phyloP scores from a whole-genome alignment of 2,329 filamentous ascomycete genomes.

The Colletotrichum melonis region DNA sequence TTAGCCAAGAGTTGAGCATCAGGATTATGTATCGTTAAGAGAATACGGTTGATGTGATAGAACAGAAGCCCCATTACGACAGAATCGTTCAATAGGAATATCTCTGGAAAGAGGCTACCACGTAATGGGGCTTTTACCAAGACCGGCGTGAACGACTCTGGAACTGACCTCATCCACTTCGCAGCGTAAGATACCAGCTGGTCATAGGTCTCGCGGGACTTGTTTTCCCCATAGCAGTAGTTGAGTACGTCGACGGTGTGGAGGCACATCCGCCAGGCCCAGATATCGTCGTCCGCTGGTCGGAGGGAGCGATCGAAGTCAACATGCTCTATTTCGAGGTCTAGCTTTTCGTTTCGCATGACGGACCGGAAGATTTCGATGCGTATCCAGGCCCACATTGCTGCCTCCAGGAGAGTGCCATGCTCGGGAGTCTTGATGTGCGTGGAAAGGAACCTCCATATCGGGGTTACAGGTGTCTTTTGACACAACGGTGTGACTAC shows the following conservation, averaged over 20 bases:
- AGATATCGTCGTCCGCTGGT: slow-evolving; percentile 8
- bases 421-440: neutral
- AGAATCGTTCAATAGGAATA: slow-evolving; percentile 38
- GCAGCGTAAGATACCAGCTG: slow-evolving; percentile 37
- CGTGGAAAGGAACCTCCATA: slow-evolving; percentile 1
- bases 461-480: neutral
- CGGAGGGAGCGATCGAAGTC: neutral
- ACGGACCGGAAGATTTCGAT: slow-evolving; percentile 9
- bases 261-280: slow-evolving; percentile 39
- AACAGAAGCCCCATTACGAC: slow-evolving; percentile 43
- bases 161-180: slow-evolving; percentile 40
- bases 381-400: slow-evolving; percentile 5
- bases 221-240: slow-evolving; percentile 41
- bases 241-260: slow-evolving; percentile 39
- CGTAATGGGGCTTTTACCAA: slow-evolving; percentile 16
- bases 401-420: neutral
- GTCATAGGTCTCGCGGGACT: slow-evolving; percentile 36
- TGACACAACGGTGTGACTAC: neutral
- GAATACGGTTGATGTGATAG: slow-evolving; percentile 41
- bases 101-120: neutral
- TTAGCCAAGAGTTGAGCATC: slow-evolving; percentile 40
- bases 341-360: slow-evolving; percentile 5
- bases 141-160: slow-evolving; percentile 41
- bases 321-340: neutral
- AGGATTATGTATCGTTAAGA: slow-evolving; percentile 44